phyloP scores from a whole-genome alignment of 2,329 filamentous ascomycete species.

The Coniochaeta prunicola region DNA sequence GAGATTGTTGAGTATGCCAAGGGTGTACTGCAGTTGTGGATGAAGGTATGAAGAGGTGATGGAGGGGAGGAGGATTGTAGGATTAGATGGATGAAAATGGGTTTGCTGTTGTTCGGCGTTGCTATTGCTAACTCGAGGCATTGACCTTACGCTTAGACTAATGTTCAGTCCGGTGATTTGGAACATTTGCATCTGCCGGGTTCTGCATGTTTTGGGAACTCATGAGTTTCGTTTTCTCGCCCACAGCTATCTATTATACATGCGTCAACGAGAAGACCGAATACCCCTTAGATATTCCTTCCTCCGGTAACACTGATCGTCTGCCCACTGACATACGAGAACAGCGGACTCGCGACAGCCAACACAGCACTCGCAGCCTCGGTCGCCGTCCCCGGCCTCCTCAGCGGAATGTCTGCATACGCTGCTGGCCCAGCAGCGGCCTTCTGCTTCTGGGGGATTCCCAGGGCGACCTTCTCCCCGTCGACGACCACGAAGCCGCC shows the following conservation, averaged over 20 bases:
- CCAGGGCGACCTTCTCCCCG: conserved; percentile 67
- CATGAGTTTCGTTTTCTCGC: neutral
- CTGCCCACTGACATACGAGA: conserved; percentile 80
- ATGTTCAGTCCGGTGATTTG: neutral
- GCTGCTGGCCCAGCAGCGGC: conserved; percentile 31
- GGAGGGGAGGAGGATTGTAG: neutral
- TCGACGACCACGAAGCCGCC: conserved; percentile 73
- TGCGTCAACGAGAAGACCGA: too few relatives aligned
- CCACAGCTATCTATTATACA: neutral
- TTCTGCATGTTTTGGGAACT: neutral
- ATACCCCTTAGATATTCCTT: conserved; percentile 47
- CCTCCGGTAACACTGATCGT: conserved; percentile 83
- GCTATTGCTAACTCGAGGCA: neutral
- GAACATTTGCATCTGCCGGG: neutral
- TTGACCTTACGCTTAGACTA: neutral
- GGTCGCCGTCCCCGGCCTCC: conserved; percentile 67
- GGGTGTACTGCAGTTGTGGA: conserved; percentile 70
- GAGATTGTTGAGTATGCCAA: conserved; percentile 97
- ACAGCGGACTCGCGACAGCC: conserved; percentile 73
- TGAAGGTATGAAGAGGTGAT: conserved; percentile 48
- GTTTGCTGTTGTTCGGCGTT: neutral
- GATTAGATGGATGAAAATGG: neutral
- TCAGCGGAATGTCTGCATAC: conserved; percentile 67
- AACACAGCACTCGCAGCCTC: conserved; percentile 75
- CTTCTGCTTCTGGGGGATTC: conserved; percentile 59